phyloP scores from a whole-genome alignment of 495 filamentous ascomycete genomes.

The Bryoglossum gracile region DNA sequence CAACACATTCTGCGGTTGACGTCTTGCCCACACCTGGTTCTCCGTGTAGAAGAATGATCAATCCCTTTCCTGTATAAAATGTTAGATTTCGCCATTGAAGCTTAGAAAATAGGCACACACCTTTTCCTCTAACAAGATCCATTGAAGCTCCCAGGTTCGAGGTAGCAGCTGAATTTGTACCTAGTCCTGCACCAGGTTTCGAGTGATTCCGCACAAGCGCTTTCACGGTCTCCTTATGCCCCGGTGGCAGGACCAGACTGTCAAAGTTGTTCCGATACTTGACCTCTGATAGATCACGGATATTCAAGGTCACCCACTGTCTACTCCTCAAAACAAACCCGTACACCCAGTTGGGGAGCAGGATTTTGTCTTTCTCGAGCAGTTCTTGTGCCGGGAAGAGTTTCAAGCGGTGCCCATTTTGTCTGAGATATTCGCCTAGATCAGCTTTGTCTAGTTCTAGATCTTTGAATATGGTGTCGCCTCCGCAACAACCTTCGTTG shows the following conservation, averaged over 20 bases:
- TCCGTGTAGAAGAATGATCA: conserved; percentile 4
- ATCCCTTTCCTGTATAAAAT: neutral
- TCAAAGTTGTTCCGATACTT: conserved; percentile 1
- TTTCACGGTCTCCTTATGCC: conserved; percentile 2
- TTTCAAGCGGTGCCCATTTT: neutral
- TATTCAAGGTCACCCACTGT: conserved; percentile 1
- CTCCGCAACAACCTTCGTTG: conserved; percentile 4
- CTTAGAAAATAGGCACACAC: neutral
- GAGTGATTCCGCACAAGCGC: neutral
- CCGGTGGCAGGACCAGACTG: neutral
- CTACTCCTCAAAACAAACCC: neutral
- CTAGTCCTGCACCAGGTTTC: neutral
- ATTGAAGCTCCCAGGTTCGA: neutral
- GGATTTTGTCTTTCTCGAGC: neutral
- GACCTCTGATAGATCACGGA: conserved; percentile 1
- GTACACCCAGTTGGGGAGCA: neutral
- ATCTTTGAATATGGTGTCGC: neutral
- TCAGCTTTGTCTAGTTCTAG: neutral
- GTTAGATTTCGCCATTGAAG: neutral
- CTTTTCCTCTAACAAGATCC: conserved; percentile 4
- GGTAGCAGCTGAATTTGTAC: no score
- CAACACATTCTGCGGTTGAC: conserved; percentile 25
- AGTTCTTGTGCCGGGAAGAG: neutral
- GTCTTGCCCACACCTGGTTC: conserved; percentile 6
- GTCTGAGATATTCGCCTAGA: neutral